phyloP scores from a whole-genome alignment of 352 stramenopile species.

The Aphanomyces euteiches region DNA sequence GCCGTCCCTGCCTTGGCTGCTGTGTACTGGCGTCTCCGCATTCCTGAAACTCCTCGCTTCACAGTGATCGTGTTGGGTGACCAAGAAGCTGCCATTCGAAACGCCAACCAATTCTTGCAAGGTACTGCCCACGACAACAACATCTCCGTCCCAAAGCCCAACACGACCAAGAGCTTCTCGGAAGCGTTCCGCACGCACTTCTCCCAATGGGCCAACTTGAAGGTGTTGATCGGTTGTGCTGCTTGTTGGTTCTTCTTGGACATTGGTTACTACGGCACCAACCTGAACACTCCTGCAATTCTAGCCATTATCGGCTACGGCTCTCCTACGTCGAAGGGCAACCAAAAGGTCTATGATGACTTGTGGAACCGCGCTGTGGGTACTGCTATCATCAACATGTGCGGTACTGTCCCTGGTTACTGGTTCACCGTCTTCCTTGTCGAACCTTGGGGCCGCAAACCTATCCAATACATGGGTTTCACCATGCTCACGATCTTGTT shows the following conservation, averaged over 20 bases:
- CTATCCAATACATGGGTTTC: constrained; percentile 63
- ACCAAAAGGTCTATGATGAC: constrained; percentile 49
- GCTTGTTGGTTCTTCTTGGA: constrained; percentile 59
- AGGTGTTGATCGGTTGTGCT: constrained; percentile 5
- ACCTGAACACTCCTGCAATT: constrained; percentile 47
- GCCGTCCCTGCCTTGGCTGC: no score
- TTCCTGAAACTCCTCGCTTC: no score
- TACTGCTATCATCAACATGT: constrained; percentile 48
- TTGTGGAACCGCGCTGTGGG: constrained; percentile 45
- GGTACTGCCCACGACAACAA: no score
- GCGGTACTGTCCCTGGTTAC: constrained; percentile 55
- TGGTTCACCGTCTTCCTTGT: constrained; percentile 62
- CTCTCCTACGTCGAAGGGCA: constrained; percentile 37
- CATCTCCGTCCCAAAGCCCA: no score
- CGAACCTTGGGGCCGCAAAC: constrained; percentile 48
- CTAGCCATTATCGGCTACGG: constrained; percentile 46
- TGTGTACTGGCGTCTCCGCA: no score
- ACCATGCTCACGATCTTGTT: constrained; percentile 43
- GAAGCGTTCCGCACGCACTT: no score
- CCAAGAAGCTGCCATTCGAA: no score
- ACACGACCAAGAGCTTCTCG: no score
- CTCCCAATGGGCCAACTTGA: no score
- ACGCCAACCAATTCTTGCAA: no score
- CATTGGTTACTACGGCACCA: constrained; percentile 59
- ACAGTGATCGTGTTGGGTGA: no score